Evolutionary conservation across 2,329 filamentous ascomycete species (phyloP).

Genomic region (Aureobasidium lini): DNA sequence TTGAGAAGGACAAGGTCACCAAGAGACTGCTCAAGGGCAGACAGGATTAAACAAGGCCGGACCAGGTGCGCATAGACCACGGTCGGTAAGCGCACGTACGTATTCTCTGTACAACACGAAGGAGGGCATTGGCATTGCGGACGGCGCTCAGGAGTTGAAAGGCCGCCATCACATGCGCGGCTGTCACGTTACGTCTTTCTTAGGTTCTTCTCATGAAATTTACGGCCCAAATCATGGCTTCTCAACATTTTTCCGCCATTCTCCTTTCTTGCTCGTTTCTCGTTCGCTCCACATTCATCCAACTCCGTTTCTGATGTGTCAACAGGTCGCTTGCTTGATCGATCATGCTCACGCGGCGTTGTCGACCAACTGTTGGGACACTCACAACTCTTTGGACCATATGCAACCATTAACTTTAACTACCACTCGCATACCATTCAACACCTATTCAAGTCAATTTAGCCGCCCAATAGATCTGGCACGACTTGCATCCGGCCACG

Average conservation of each 20-base stretch:
- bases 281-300: not conserved
- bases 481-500: not conserved
- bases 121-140: constrained; percentile 13
- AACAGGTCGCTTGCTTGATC: not conserved
- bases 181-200: constrained; percentile 14
- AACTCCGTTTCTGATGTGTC: not conserved
- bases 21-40: constrained; percentile 97
- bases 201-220: constrained; percentile 14
- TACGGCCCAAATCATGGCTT: constrained; percentile 12
- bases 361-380: not conserved
- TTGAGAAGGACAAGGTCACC: constrained; percentile 99
- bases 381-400: not conserved
- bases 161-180: constrained; percentile 7
- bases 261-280: not conserved
- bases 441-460: not conserved
- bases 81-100: constrained; percentile 1
- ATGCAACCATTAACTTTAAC: not conserved
- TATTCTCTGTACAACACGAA: constrained; percentile 8
- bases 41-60: constrained; percentile 55
- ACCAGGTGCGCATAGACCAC: not conserved
- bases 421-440: not conserved
- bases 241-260: not conserved
- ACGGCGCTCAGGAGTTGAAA: constrained; percentile 14
- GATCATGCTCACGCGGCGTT: not conserved
- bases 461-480: not conserved